Evolutionary conservation across 768 basidiomycete genomes (phyloP), one percentile per base, ranked within the genome.

Genomic region (Rubroboletus satanas): DNA sequence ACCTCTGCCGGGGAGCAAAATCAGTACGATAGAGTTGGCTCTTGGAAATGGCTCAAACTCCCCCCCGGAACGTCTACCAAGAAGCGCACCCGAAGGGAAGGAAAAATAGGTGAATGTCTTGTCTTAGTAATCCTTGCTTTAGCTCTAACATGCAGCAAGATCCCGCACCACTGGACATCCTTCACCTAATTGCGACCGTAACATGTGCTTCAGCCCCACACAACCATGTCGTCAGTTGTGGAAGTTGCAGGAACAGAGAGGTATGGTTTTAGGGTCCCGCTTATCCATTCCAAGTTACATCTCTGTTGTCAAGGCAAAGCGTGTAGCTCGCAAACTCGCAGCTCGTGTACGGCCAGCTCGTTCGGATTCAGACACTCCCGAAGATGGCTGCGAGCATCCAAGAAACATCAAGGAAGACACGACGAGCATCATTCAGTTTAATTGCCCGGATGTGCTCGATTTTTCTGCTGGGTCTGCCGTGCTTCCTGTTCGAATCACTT

Each of bases 401-500:
- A 66, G 60, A 54, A 57, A 29, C 45, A 71, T 74, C 32, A 77
- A 76, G 35, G 86, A 88, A 73, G 88, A 88, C 61, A 84, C 84
- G 5, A 84, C 82, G 21, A 87, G 86, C 64, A 94, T 99, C 63
- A 86, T 99, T 45, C 88, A 98, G 56, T 99, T 98, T 75, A 98
- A 98, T 66, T 96, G 94, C 60, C 80, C 90, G 0, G 90, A 95
- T 60, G 78, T 90, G 41, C 81, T 98, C 45, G 92, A 94, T 66
- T 93, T 98, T 68, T 87, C 84, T 7, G 78, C 84, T 12, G 97
- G 97, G 21, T 89, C 91, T 18, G 87, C 86, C 26, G 80, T 90
- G 18, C 77, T 99, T n/a, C 96, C 96, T 8, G 84, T 97, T 36
- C 84, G 97, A 44, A 92, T 99, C 57, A 96, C 96, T 7, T 99